Evolutionary conservation across 176 grass and related monocot genomes (phyloP), one percentile per base, ranked within the genome.

Genomic region (Carex cristatella): DNA sequence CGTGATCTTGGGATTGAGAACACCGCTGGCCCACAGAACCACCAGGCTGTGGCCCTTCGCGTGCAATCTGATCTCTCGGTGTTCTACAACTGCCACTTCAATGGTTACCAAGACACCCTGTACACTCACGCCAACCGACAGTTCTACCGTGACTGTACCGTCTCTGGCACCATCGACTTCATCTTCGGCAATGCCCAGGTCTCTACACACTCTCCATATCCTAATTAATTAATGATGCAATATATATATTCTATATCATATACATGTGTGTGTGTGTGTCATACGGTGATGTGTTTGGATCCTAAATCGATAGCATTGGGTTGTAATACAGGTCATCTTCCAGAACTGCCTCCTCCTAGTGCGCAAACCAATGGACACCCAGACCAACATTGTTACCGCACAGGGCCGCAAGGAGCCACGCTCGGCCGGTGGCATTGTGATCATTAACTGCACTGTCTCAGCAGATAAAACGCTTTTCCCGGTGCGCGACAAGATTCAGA

Each of bases 21-120:
- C 89, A 93, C 91, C 11, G 94, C 94, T 0, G 94, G 91, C 0
- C 60, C 94, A 4, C 78, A 62, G 13, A 95, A 95, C 85, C 91
- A 93, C 85, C 94, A 95, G 84, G 94, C 91, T 0, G 94, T 95
- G 74, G 91, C 94, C 4, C 71, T 95, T 4, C 88, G 91, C 0
- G 85, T 85, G 54, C 90, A 90, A 85, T 92, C 90, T 30, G 93
- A 94, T 79, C 74, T 79, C 68, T 90, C 94, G 0, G 89, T 91
- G 0, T 95, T 93, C 62, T 95, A 89, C 94, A 82, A 93, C 71
- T 91, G 91, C 83, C 18, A 46, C 13, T 89, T 95, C 56, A 85
- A 93, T n/a, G 94, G 94, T 0, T 95, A 88, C 84, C 94, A 94
- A 15, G 94, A 97, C 87, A 97, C 87, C 66, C 91, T 97, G 2